phyloP scores from a whole-genome alignment of 768 basidiomycete genomes.

The Macrolepiota fuliginosa region DNA sequence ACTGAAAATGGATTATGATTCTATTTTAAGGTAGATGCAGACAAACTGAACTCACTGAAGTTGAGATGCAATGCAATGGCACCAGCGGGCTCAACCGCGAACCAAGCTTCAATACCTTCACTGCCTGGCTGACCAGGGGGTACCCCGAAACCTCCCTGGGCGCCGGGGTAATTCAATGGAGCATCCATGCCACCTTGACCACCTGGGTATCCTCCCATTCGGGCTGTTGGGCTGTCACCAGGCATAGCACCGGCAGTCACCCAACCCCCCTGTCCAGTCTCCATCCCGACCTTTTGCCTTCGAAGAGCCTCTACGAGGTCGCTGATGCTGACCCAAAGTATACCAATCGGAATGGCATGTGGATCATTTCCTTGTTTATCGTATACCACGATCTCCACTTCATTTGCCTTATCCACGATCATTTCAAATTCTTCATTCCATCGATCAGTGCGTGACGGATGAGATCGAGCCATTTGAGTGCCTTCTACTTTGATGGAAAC shows the following conservation, averaged over 20 bases:
- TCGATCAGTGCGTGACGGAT: conserved; percentile 89
- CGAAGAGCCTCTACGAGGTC: conserved; percentile 93
- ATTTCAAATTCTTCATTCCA: conserved; percentile 99
- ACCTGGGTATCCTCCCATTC: conserved; percentile 18
- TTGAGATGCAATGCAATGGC: conserved; percentile 85
- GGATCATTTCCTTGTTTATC: conserved; percentile 85
- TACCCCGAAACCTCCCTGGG: conserved; percentile 29
- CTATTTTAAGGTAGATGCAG: conserved; percentile 10
- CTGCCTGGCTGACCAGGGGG: conserved; percentile 31
- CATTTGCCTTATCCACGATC: conserved; percentile 95
- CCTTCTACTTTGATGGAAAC: conserved; percentile 97
- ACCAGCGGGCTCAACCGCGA: conserved; percentile 96
- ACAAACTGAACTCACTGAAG: conserved; percentile 65
- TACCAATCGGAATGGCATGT: conserved; percentile 85
- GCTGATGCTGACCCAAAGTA: conserved; percentile 91
- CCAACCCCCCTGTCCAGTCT: conserved; percentile 89
- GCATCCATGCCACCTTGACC: conserved; percentile 44
- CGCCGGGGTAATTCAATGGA: conserved; percentile 43
- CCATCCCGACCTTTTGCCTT: conserved; percentile 87
- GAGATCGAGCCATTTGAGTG: conserved; percentile 86
- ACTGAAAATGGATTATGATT: conserved; percentile 46
- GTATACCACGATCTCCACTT: conserved; percentile 94
- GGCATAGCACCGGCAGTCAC: conserved; percentile 92
- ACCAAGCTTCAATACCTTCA: conserved; percentile 97
- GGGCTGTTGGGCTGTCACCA: conserved; percentile 44